Base-by-base conservation (phyloP, 805 yeast species). In the Priceomyces haplophilus region DNA sequence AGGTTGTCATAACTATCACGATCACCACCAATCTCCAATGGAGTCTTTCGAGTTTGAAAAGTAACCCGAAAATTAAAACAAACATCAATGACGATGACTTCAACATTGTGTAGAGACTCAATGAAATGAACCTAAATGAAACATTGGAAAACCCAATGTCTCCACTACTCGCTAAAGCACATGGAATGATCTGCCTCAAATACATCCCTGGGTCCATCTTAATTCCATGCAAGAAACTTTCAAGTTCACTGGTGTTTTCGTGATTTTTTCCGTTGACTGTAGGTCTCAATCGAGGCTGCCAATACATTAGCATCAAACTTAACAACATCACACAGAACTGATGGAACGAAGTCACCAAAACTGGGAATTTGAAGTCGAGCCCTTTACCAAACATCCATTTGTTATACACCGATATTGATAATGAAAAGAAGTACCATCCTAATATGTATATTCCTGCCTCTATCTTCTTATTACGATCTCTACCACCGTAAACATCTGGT, bases 301-400 rank as follows among this genome's bases (percentile, higher is more conserved):
- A 33, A 49, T 69, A 61, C 43, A 85, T 48, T 37, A 73, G 65
- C 19, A 60, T 33, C 3, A 73, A 59, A 40, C 91, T 77, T 27
- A 85, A 55, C 34, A 69, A 42, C 45, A 85, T 68, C 34, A 88
- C 76, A 37, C 84, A 77, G 20, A 83, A 56, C 65, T 93, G 98
- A 65, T 93, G 99, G 52, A 83, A 74, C 3, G 90, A 72, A 0
- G 99, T 93, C 41, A 90, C 79, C 21, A 90, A 65, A 17, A 93
- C 76, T 1, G 99, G 99, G 58, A 81, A 93, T 24, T 80, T 78
- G 54, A 93, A 83, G 56, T 86, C 79, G 43, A 90, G 69, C 15
- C 88, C 85, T 7, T 76, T 73, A 31, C 91, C 90, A 67, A 91
- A 93, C 97, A 91, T 91, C 97, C 97, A 89, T 67, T 90, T 90